A percentile compares a stretch with the other conserved stretches of the same genome.
Conservation (phyloP, 352 stramenopile species). For the Pythium periplocum region DNA sequence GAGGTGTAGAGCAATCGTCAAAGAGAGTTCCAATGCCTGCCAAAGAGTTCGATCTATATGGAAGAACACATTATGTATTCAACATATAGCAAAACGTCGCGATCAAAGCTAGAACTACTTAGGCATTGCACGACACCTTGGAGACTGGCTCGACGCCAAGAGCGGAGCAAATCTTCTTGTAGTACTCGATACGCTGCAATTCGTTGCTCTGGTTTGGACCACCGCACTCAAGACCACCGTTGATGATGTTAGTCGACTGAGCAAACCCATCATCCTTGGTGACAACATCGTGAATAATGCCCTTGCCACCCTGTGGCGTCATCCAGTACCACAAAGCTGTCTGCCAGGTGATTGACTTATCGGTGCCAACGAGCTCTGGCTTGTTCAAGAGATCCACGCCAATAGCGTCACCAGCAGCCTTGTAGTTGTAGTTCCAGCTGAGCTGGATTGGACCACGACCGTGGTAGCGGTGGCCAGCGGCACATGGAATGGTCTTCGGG, state of each 20-base stretch:
- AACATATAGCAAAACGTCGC: too few species aligned
- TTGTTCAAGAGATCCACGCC: slow-evolving; percentile 32
- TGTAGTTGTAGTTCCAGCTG: slow-evolving; percentile 59
- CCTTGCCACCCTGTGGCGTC: slow-evolving; percentile 22
- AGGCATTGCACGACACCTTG: slow-evolving; percentile 13
- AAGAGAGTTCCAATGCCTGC: too few species aligned
- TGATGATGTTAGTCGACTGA: slow-evolving; percentile 38
- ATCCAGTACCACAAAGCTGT: slow-evolving; percentile 56
- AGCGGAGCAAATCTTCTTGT: slow-evolving; percentile 3
- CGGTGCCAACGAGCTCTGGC: slow-evolving; percentile 34
- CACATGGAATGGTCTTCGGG: slow-evolving; percentile 25
- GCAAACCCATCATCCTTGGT: slow-evolving; percentile 20
- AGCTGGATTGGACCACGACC: slow-evolving; percentile 45
- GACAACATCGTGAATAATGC: slow-evolving; percentile 39
- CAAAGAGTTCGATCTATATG: too few species aligned
- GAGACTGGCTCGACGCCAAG: slow-evolving; percentile 6
- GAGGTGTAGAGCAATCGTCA: too few species aligned
- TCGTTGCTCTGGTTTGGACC: slow-evolving; percentile 31
- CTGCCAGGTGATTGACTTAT: slow-evolving; percentile 32
- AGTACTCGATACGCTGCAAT: slow-evolving; percentile 21
- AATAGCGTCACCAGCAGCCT: slow-evolving; percentile 25
- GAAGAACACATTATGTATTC: too few species aligned
- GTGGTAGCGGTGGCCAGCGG: slow-evolving; percentile 33
- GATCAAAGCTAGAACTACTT: neutral
- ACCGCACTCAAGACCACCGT: slow-evolving; percentile 41